Conservation (phyloP, 140 eudicot genomes). For the Cichorium intybus region DNA sequence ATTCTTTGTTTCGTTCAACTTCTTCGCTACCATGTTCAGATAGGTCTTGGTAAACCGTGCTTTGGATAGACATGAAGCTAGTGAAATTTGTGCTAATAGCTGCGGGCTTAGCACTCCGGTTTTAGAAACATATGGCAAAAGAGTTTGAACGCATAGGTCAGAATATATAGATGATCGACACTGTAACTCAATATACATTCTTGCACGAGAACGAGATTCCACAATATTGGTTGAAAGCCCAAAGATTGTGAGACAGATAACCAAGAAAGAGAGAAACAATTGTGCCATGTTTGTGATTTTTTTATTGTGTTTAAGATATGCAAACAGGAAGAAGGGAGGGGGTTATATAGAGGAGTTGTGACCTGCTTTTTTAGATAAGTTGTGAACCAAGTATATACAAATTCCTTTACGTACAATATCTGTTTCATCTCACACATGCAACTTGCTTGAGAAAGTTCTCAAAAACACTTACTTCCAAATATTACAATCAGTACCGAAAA, state of each 20-base stretch:
- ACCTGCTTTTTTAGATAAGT: conserved; percentile 9
- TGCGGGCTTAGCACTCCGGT: conserved; percentile 34
- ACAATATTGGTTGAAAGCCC: conserved; percentile 14
- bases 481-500: conserved; percentile 4
- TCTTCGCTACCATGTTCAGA: conserved; percentile 37
- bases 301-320: conserved; percentile 17
- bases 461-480: not conserved
- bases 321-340: not conserved
- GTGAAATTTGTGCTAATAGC: conserved; percentile 50
- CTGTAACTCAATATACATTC: conserved; percentile 48
- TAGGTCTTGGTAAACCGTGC: conserved; percentile 47
- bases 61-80: conserved; percentile 40
- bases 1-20: conserved; percentile 19
- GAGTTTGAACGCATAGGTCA: conserved; percentile 44
- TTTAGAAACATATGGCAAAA: conserved; percentile 31
- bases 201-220: conserved; percentile 51
- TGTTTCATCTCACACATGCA: conserved; percentile 36
- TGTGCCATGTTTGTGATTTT: conserved; percentile 34
- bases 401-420: conserved; percentile 34
- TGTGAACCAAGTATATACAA: not conserved
- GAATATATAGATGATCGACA: conserved; percentile 52
- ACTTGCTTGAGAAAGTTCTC: conserved; percentile 13
- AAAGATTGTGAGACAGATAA: conserved; percentile 38
- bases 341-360: conserved; percentile 21
- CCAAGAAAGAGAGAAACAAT: conserved; percentile 22